Conservation (phyloP, 2,329 filamentous ascomycete genomes). For the Trichophaea hybrida region DNA sequence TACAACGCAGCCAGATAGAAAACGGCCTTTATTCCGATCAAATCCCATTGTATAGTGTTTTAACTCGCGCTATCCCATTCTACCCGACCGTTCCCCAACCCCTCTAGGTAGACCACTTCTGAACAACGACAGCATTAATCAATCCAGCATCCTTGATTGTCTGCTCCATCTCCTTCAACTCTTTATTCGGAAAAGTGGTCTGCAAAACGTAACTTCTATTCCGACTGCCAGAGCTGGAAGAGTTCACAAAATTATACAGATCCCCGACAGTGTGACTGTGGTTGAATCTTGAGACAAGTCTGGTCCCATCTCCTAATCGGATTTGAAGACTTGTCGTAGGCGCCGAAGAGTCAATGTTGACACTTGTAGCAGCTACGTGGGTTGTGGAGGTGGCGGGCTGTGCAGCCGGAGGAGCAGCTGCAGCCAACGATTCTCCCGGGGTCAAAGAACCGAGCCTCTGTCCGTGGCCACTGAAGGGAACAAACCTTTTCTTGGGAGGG, state of each 20-base stretch:
- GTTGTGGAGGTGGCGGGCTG: slow-evolving; percentile 19
- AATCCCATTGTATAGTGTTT: neutral
- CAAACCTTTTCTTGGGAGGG: slow-evolving; percentile 58
- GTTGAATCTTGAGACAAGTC: slow-evolving; percentile 69
- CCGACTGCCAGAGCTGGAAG: slow-evolving; percentile 44
- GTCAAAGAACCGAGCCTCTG: slow-evolving; percentile 64
- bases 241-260: slow-evolving; percentile 58
- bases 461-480: slow-evolving; percentile 57
- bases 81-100: neutral
- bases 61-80: neutral
- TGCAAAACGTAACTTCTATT: slow-evolving; percentile 57
- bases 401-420: slow-evolving; percentile 27
- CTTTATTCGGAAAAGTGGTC: slow-evolving; percentile 72
- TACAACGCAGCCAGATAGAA: too few relatives aligned
- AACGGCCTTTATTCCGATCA: too few relatives aligned
- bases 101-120: slow-evolving; percentile 37
- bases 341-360: slow-evolving; percentile 47
- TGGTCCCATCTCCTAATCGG: slow-evolving; percentile 61
- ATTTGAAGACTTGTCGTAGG: slow-evolving; percentile 60
- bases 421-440: slow-evolving; percentile 41
- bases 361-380: slow-evolving; percentile 20
- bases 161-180: slow-evolving; percentile 50
- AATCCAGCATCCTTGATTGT: slow-evolving; percentile 32
- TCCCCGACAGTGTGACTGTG: slow-evolving; percentile 62
- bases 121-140: slow-evolving; percentile 41